These are phyloP conservation scores for Triticum timopheevii DNA, from an alignment of 176 grass and related monocot species.

Conservation along the genomic window DNA sequence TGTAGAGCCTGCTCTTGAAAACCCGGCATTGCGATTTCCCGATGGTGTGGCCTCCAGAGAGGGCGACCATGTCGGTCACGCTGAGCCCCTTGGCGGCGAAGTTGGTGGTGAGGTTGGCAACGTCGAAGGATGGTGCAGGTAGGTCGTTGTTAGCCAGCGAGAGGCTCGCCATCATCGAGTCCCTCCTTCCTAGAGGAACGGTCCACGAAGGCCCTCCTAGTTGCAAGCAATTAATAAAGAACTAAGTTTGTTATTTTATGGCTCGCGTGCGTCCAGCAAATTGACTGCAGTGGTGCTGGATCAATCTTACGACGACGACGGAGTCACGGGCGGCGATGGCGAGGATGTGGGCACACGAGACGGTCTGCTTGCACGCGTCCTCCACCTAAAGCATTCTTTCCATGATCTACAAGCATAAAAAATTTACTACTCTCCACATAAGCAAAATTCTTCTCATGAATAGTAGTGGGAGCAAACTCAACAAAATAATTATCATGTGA, in stretches of 20 bases:
- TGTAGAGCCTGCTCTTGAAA: conserved; percentile 53
- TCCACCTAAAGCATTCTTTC: too few species aligned
- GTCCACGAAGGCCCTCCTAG: too few species aligned
- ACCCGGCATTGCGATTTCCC: conserved; percentile 43
- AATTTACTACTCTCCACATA: too few species aligned
- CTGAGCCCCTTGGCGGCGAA: conserved; percentile 40
- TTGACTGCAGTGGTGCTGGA: too few species aligned
- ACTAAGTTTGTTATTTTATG: too few species aligned
- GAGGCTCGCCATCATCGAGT: conserved; percentile 32
- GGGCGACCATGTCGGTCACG: conserved; percentile 45
- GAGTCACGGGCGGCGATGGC: too few species aligned
- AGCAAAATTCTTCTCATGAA: too few species aligned
- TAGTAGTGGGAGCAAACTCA: too few species aligned
- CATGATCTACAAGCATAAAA: too few species aligned
- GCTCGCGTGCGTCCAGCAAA: background rate
- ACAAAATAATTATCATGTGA: too few species aligned
- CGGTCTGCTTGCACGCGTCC: conserved; percentile 48
- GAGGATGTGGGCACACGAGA: conserved; percentile 80
- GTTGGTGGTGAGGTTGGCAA: conserved; percentile 18
- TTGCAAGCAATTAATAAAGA: background rate
- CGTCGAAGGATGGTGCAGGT: conserved; percentile 13
- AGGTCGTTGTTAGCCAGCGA: conserved; percentile 31
- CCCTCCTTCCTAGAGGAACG: too few species aligned
- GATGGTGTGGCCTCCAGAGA: conserved; percentile 65
- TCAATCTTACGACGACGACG: conserved; percentile 52